Evolutionary conservation across 768 basidiomycete genomes (phyloP).

Genomic region (Rhodotorula paludigena): DNA sequence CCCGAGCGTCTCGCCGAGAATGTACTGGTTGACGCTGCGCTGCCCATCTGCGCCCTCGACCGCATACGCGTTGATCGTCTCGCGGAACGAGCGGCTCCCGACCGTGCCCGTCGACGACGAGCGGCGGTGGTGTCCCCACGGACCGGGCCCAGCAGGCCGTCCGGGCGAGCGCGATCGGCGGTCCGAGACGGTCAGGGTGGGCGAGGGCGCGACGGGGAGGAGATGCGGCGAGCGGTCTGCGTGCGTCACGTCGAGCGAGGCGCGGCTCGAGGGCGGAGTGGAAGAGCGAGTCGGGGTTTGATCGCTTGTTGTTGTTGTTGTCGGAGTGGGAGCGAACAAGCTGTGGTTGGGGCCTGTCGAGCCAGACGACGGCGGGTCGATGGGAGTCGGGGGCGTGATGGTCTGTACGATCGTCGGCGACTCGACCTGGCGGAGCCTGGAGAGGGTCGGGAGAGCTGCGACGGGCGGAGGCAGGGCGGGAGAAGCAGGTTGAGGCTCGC

Average conservation of each 20-base stretch:
- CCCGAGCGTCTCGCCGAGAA: slow-evolving; percentile 18
- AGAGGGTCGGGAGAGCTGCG: background rate
- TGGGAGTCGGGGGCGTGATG: background rate
- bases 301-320: too few relatives aligned
- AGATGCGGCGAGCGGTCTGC: slow-evolving; percentile 6
- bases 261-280: background rate
- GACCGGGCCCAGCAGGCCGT: too few relatives aligned
- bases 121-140: slow-evolving; percentile 23
- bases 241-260: background rate
- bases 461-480: background rate
- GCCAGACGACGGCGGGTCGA: background rate
- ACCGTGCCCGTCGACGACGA: slow-evolving; percentile 18
- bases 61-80: slow-evolving; percentile 38
- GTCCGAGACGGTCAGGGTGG: background rate
- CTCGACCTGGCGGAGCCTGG: slow-evolving; percentile 13
- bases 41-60: slow-evolving; percentile 25
- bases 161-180: background rate
- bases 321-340: slow-evolving; percentile 14
- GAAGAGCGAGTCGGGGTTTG: background rate
- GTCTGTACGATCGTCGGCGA: background rate
- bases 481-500: too few relatives aligned
- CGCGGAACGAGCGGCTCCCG: slow-evolving; percentile 21
- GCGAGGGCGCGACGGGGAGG: slow-evolving; percentile 2
- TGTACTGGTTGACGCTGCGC: slow-evolving; percentile 36
- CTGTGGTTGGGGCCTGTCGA: background rate